Evolutionary conservation across 768 basidiomycete species (phyloP).

Genomic region (Hemileccinum rubropunctum): DNA sequence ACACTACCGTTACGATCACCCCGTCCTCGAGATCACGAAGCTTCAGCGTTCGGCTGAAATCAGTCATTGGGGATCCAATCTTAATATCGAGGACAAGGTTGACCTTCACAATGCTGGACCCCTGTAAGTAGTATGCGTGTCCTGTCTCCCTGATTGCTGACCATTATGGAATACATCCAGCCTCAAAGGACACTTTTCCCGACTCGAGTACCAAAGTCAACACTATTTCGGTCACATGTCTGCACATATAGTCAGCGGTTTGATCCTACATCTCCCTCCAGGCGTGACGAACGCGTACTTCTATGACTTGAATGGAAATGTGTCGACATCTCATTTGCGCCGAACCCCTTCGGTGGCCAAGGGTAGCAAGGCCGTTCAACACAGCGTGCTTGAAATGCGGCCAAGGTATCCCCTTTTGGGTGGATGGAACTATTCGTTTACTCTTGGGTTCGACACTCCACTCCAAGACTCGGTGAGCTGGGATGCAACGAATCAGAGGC

Average conservation of each 20-base stretch:
- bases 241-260: slow-evolving; percentile 66
- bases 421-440: slow-evolving; percentile 97
- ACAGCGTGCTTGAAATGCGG: slow-evolving; percentile 74
- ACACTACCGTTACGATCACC: slow-evolving; percentile 82
- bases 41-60: slow-evolving; percentile 82
- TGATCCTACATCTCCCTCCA: slow-evolving; percentile 80
- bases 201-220: slow-evolving; percentile 81
- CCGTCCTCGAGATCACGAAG: slow-evolving; percentile 71
- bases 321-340: slow-evolving; percentile 89
- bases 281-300: slow-evolving; percentile 82
- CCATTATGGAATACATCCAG: slow-evolving; percentile 38
- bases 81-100: slow-evolving; percentile 91
- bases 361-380: slow-evolving; percentile 47
- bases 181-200: slow-evolving; percentile 94
- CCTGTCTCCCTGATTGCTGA: neutral
- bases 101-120: slow-evolving; percentile 88
- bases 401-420: slow-evolving; percentile 94
- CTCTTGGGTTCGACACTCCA: slow-evolving; percentile 91
- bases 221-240: slow-evolving; percentile 63
- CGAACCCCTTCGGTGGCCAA: slow-evolving; percentile 61
- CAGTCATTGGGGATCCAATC: slow-evolving; percentile 94
- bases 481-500: slow-evolving; percentile 58
- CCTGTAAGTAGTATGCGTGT: slow-evolving; percentile 49
- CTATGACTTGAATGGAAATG: slow-evolving; percentile 92
- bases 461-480: slow-evolving; percentile 69